phyloP scores from a whole-genome alignment of 176 grass and related monocot species.

The Ananas comosus region DNA sequence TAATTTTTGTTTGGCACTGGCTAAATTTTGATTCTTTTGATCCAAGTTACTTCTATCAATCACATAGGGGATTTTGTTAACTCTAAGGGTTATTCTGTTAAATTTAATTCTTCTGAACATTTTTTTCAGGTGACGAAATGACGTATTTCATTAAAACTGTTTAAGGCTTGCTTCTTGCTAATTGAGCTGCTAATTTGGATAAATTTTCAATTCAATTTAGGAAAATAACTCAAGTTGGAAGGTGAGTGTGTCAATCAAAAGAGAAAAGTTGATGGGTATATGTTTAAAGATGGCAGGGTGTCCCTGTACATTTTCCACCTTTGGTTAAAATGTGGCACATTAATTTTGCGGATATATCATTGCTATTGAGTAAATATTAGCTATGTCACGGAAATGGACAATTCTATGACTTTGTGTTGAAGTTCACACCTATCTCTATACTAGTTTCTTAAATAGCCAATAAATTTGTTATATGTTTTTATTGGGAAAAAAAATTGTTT shows the following conservation, averaged over 20 bases:
- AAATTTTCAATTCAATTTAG: neutral
- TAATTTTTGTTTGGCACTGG: too few species aligned
- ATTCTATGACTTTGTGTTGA: neutral
- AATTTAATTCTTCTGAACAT: too few species aligned
- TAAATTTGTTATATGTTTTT: neutral
- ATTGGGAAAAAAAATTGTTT: conserved; percentile 9
- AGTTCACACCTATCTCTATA: conserved; percentile 11
- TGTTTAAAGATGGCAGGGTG: neutral
- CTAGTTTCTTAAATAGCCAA: neutral
- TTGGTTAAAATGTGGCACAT: conserved; percentile 1
- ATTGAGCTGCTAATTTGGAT: neutral
- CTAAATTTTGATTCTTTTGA: too few species aligned
- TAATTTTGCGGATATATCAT: conserved; percentile 2
- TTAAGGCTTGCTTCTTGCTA: too few species aligned
- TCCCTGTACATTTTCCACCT: neutral
- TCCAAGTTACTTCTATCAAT: too few species aligned
- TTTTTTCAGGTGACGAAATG: too few species aligned
- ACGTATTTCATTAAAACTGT: too few species aligned
- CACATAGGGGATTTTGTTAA: too few species aligned
- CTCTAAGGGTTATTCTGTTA: too few species aligned
- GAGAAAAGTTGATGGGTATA: neutral
- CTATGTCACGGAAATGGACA: neutral
- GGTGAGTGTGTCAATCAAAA: neutral
- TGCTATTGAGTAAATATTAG: conserved; percentile 20
- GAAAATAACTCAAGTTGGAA: too few species aligned